phyloP scores from a whole-genome alignment of 2,329 filamentous ascomycete genomes.

The Sporothrix euskadiensis region DNA sequence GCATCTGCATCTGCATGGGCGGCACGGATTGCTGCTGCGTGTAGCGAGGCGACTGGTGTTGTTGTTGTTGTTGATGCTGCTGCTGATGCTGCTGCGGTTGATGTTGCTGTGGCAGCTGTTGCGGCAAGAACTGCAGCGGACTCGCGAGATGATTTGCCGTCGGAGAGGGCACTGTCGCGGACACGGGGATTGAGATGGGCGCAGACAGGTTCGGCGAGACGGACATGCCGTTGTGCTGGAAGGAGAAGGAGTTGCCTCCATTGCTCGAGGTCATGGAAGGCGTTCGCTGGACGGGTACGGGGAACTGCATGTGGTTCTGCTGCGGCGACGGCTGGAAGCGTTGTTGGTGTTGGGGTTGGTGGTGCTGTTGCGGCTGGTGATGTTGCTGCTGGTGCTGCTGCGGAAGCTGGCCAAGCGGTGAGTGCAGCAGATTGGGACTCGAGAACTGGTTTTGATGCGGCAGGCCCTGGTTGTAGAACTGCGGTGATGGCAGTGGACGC shows the following conservation, averaged over 20 bases:
- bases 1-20: conserved; percentile 24
- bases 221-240: conserved; percentile 24
- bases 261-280: conserved; percentile 24
- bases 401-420: conserved; percentile 17
- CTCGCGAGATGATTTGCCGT: conserved; percentile 23
- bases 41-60: conserved; percentile 22
- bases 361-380: conserved; percentile 12
- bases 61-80: background rate
- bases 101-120: conserved; percentile 21
- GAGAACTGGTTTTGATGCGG: conserved; percentile 24
- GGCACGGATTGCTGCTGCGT: conserved; percentile 24
- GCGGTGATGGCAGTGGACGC: conserved; percentile 28
- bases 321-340: conserved; percentile 24
- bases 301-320: conserved; percentile 27
- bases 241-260: conserved; percentile 17
- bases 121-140: conserved; percentile 30
- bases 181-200: conserved; percentile 23
- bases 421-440: conserved; percentile 24
- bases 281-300: conserved; percentile 19
- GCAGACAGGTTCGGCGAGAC: conserved; percentile 22
- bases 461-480: conserved; percentile 28
- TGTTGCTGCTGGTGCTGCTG: conserved; percentile 15
- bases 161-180: conserved; percentile 24
- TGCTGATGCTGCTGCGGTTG: conserved; percentile 5
- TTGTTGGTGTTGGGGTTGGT: conserved; percentile 17